phyloP scores from a whole-genome alignment of 23 red algal genomes.

The Gracilaria gracilis region DNA sequence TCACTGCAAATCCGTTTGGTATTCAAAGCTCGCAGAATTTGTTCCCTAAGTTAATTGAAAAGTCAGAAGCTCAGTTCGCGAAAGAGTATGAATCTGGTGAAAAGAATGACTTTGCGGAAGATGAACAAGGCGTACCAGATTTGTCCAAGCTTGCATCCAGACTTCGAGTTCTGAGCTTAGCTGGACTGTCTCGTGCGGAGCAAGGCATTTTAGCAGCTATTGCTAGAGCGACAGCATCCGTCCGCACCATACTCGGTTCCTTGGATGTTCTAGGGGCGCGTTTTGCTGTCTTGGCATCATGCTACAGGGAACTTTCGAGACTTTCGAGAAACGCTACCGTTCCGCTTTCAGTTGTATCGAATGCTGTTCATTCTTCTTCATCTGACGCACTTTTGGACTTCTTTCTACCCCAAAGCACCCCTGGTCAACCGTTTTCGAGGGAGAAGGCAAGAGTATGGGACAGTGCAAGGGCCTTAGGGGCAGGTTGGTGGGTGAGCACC shows the following conservation, averaged over 20 bases:
- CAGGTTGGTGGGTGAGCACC: conserved; percentile 74
- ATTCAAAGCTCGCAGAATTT: conserved; percentile 18
- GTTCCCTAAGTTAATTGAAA: conserved; percentile 55
- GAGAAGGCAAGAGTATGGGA: conserved; percentile 48
- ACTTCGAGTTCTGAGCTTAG: conserved; percentile 34
- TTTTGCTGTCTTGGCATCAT: conserved; percentile 63
- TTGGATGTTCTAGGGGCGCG: conserved; percentile 51
- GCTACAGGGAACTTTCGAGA: conserved; percentile 40
- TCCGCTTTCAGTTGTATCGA: conserved; percentile 49
- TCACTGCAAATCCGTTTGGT: conserved; percentile 21
- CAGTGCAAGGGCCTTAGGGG: conserved; percentile 45
- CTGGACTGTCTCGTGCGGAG: conserved; percentile 56
- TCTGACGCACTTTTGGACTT: conserved; percentile 73
- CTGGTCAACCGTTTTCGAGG: background rate
- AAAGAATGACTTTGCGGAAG: conserved; percentile 5
- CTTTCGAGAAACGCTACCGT: conserved; percentile 25
- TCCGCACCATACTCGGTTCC: conserved; percentile 42
- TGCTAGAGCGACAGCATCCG: conserved; percentile 33
- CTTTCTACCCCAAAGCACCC: conserved; percentile 21
- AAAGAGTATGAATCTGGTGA: background rate
- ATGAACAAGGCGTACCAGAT: conserved; percentile 14
- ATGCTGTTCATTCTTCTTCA: conserved; percentile 75
- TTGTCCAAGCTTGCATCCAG: conserved; percentile 43
- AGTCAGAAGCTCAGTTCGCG: conserved; percentile 44
- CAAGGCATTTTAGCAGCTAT: conserved; percentile 48